Conservation (phyloP, 148 eudicot species). For the Dysphania ambrosioides region DNA sequence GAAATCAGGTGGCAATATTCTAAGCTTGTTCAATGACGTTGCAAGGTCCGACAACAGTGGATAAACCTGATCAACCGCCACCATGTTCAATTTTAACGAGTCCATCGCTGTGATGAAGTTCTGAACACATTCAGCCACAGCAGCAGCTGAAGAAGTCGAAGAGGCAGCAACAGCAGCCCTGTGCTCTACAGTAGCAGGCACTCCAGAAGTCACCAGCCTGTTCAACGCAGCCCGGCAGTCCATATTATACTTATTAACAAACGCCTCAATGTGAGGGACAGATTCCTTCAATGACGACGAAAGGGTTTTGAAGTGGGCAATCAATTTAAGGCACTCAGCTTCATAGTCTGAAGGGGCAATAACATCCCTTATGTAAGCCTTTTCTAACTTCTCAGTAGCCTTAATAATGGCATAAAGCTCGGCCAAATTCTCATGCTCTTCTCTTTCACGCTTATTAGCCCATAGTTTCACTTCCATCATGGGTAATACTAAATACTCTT, state of each 20-base stretch:
- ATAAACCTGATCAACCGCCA: conserved; percentile 84
- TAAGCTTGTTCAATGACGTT: conserved; percentile 57
- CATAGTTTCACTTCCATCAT: conserved; percentile 80
- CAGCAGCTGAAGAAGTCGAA: conserved; percentile 39
- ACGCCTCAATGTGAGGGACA: conserved; percentile 67
- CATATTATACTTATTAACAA: conserved; percentile 68
- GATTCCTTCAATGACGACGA: conserved; percentile 63
- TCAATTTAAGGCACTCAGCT: conserved; percentile 65
- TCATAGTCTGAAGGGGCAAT: conserved; percentile 63
- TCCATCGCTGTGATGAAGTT: conserved; percentile 85
- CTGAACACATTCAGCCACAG: conserved; percentile 82
- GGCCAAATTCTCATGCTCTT: conserved; percentile 82
- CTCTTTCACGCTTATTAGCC: conserved; percentile 86
- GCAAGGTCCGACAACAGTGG: conserved; percentile 65
- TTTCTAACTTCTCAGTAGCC: conserved; percentile 77
- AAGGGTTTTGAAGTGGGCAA: conserved; percentile 73
- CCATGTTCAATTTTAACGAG: conserved; percentile 67
- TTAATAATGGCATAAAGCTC: conserved; percentile 85
- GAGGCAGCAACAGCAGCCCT: conserved; percentile 52
- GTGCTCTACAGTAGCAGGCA: conserved; percentile 87
- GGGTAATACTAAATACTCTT: neutral
- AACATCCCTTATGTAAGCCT: conserved; percentile 69
- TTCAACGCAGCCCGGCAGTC: conserved; percentile 78
- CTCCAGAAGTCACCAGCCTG: conserved; percentile 68
- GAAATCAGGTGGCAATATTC: conserved; percentile 64